A percentile compares a stretch with the other conserved stretches of the same genome.
Conservation (phyloP, 2,329 filamentous ascomycete genomes). For the Meredithiella fracta region DNA sequence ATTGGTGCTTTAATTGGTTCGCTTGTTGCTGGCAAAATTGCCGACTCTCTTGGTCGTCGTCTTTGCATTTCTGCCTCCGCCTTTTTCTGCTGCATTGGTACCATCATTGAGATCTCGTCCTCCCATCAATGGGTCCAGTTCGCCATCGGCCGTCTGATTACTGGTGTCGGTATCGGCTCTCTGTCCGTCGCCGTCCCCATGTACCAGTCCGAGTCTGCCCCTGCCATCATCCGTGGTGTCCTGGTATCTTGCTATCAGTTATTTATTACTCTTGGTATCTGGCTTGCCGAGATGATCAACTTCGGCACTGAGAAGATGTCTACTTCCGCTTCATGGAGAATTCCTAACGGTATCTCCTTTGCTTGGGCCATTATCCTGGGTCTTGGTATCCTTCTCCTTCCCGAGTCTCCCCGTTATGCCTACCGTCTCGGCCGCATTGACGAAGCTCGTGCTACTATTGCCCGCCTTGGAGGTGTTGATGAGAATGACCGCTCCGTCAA, state of each 20-base stretch:
- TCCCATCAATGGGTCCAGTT: constrained; percentile 43
- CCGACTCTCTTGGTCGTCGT: constrained; percentile 44
- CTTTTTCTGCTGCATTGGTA: constrained; percentile 47
- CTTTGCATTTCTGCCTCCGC: constrained; percentile 45
- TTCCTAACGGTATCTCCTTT: constrained; percentile 42
- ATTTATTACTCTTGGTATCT: constrained; percentile 53
- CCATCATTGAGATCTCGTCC: constrained; percentile 46
- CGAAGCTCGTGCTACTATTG: constrained; percentile 33
- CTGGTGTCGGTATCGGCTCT: constrained; percentile 47
- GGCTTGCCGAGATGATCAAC: constrained; percentile 40
- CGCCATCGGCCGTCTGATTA: constrained; percentile 47
- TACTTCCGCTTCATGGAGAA: constrained; percentile 41
- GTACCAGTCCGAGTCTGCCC: constrained; percentile 52
- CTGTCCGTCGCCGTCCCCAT: constrained; percentile 49
- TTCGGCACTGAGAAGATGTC: constrained; percentile 37
- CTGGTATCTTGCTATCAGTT: constrained; percentile 51
- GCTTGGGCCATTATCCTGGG: constrained; percentile 38
- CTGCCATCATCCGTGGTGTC: constrained; percentile 45
- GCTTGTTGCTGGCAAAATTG: constrained; percentile 40
- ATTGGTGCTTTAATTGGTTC: constrained; percentile 44
- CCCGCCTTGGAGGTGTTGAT: constrained; percentile 28
- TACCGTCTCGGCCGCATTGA: constrained; percentile 31
- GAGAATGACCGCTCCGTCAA: constrained; percentile 26
- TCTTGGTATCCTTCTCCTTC: constrained; percentile 33
- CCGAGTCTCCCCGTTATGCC: constrained; percentile 37